Percentiles rank a stretch among this genome's conserved stretches.
Conservation (phyloP, 192 early-diverging fungal species). For the Umbelopsis ramanniana region DNA sequence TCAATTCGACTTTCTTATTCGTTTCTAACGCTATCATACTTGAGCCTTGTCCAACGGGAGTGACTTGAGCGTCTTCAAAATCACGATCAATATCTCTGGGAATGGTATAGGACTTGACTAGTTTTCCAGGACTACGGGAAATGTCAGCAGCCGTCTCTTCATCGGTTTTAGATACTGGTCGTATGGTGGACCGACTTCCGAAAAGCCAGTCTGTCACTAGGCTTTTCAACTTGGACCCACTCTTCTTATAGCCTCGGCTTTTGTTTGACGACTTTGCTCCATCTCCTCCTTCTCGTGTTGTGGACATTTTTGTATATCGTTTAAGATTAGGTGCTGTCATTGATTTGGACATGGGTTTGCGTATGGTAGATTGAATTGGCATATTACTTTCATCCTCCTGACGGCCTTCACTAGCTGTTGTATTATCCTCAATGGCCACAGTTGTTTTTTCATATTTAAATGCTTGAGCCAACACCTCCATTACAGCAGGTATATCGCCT, state of each 20-base stretch:
- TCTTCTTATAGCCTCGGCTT: background rate
- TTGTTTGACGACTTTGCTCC: background rate
- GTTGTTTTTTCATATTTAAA: background rate
- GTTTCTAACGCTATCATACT: background rate
- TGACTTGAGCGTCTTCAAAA: no score
- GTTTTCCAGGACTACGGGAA: no score
- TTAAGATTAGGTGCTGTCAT: constrained; percentile 1
- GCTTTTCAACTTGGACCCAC: background rate
- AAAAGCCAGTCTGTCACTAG: background rate
- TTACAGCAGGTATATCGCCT: background rate
- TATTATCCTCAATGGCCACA: background rate
- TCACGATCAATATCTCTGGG: no score
- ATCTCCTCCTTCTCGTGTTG: background rate
- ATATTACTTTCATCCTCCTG: background rate
- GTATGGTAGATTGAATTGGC: background rate
- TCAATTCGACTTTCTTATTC: background rate
- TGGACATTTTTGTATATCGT: background rate
- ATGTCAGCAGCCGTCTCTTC: background rate
- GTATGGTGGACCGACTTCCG: background rate
- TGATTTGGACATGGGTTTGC: constrained; percentile 5
- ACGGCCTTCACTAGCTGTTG: background rate
- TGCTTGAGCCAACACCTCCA: background rate
- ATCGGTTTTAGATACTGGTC: background rate
- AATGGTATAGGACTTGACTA: no score
- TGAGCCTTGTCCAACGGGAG: no score